Conservation (phyloP, 768 basidiomycete species). For the Ramaria sp. region DNA sequence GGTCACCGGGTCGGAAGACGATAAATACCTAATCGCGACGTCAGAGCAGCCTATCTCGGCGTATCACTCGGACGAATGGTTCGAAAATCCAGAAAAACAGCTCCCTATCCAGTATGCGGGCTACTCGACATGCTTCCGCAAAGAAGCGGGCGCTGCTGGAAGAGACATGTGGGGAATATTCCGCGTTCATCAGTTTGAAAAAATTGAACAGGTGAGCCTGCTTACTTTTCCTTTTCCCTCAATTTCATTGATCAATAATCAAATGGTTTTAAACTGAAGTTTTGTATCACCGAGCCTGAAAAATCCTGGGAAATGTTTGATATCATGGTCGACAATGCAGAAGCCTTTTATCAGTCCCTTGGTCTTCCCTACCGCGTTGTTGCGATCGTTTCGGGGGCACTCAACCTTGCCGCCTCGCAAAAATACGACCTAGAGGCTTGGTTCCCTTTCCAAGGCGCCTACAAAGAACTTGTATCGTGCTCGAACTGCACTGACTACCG, state of each 20-base stretch:
- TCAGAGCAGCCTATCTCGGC: conserved; percentile 98
- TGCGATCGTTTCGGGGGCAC: conserved; percentile 88
- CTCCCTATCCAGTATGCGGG: conserved; percentile 88
- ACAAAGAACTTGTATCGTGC: conserved; percentile 96
- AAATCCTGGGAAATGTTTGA: conserved; percentile 95
- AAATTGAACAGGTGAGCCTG: conserved; percentile 60
- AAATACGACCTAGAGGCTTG: conserved; percentile 98
- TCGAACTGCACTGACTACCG: conserved; percentile 99
- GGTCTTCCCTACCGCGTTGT: conserved; percentile 88
- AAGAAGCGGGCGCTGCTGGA: conserved; percentile 95
- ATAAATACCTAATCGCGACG: conserved; percentile 98
- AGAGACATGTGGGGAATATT: conserved; percentile 99
- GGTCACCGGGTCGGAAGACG: conserved; percentile 85
- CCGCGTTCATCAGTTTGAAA: conserved; percentile 99
- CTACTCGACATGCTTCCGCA: conserved; percentile 95
- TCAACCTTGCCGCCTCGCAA: conserved; percentile 94
- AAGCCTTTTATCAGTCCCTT: conserved; percentile 94
- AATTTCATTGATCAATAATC: background rate
- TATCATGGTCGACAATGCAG: conserved; percentile 77
- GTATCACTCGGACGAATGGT: conserved; percentile 94
- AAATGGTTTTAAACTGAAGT: conserved; percentile 34
- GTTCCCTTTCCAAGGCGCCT: conserved; percentile 95
- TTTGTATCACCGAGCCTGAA: conserved; percentile 88
- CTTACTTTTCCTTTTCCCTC: background rate
- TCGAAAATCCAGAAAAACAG: conserved; percentile 83